phyloP scores from a whole-genome alignment of 1,139 yeast genomes.

The Hansenula lynferdii region DNA sequence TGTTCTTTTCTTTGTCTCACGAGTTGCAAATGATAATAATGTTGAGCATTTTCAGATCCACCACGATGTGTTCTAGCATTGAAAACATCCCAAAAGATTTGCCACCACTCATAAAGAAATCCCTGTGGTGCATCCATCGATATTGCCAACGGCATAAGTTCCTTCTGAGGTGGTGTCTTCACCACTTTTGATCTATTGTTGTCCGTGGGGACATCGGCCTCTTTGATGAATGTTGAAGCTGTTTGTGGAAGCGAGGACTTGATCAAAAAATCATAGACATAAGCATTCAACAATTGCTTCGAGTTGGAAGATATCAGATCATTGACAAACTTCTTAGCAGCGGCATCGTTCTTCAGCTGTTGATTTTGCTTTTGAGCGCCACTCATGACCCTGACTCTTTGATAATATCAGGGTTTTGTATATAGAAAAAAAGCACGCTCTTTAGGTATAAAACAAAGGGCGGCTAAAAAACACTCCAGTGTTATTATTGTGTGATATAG shows the following conservation, averaged over 20 bases:
- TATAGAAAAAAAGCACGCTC: neutral
- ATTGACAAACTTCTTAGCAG: constrained; percentile 21
- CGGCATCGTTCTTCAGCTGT: neutral
- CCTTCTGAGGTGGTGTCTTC: constrained; percentile 25
- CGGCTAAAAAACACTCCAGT: neutral
- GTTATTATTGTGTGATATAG: neutral
- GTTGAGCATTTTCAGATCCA: constrained; percentile 59
- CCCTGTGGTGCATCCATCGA: constrained; percentile 84
- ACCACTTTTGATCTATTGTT: constrained; percentile 10
- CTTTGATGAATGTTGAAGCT: constrained; percentile 67
- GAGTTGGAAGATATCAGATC: constrained; percentile 53
- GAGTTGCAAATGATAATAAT: constrained; percentile 66
- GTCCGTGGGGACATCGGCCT: constrained; percentile 46
- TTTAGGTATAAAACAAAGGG: neutral
- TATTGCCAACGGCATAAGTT: constrained; percentile 45
- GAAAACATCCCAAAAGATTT: constrained; percentile 90
- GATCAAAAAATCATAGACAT: constrained; percentile 79
- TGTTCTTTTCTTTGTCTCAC: constrained; percentile 62
- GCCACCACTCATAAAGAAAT: constrained; percentile 94
- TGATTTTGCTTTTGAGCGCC: constrained; percentile 2
- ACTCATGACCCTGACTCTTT: constrained; percentile 1
- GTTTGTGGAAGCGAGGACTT: constrained; percentile 70
- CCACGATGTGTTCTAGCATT: constrained; percentile 71
- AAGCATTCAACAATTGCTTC: constrained; percentile 72
- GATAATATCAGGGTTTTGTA: neutral